Evolutionary conservation across 352 stramenopile species (phyloP).

Genomic region (Phytophthora megakarya): DNA sequence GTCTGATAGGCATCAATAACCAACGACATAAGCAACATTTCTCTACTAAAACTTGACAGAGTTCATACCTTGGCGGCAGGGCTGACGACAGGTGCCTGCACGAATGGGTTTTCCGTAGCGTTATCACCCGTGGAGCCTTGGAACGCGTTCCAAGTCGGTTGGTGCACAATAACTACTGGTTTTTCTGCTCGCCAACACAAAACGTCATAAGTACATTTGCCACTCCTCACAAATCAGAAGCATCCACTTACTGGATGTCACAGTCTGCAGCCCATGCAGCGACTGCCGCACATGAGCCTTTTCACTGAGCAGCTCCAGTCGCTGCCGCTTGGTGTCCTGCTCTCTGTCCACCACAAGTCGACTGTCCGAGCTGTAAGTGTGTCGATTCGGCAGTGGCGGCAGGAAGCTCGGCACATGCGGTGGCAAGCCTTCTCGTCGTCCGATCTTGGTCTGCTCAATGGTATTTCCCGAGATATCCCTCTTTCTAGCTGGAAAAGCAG

Average conservation of each 20-base stretch:
- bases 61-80: constrained; percentile 27
- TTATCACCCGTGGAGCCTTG: constrained; percentile 49
- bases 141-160: constrained; percentile 60
- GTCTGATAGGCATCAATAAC: constrained; percentile 22
- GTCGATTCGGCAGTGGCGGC: constrained; percentile 56
- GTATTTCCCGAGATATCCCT: constrained; percentile 48
- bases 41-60: constrained; percentile 1
- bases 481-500: constrained; percentile 57
- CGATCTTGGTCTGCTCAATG: constrained; percentile 65
- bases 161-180: constrained; percentile 42
- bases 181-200: constrained; percentile 38
- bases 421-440: constrained; percentile 51
- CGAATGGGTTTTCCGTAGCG: constrained; percentile 53
- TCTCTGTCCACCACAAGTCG: constrained; percentile 58
- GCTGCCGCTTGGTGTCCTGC: constrained; percentile 56
- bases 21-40: not conserved
- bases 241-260: constrained; percentile 41
- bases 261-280: constrained; percentile 55
- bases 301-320: constrained; percentile 57
- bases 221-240: not conserved
- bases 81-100: constrained; percentile 49
- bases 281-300: constrained; percentile 68
- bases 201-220: constrained; percentile 8
- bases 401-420: constrained; percentile 57
- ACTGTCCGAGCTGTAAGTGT: constrained; percentile 65